A percentile compares a stretch with the other conserved stretches of the same genome.
phyloP scores from a whole-genome alignment of 768 basidiomycete species.

The Tricholoma saponaceum region DNA sequence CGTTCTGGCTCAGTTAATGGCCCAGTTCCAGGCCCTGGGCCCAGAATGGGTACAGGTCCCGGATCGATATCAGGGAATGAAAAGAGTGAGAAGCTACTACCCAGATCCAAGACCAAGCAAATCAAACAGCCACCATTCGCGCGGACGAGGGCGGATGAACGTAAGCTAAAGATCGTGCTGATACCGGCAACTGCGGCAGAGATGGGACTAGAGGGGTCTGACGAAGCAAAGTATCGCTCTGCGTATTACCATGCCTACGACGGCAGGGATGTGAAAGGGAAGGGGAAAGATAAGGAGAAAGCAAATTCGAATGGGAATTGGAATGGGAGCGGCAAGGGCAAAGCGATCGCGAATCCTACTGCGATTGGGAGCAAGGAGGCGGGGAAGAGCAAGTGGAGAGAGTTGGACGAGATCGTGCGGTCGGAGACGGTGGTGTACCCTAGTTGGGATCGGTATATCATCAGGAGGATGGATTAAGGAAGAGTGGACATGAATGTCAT shows the following conservation, averaged over 20 bases:
- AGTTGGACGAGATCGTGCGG: conserved; percentile 27
- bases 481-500: background rate
- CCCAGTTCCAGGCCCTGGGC: conserved; percentile 15
- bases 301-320: background rate
- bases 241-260: conserved; percentile 1
- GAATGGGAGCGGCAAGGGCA: conserved; percentile 16
- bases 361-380: conserved; percentile 16
- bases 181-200: conserved; percentile 38
- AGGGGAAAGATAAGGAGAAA: conserved; percentile 25
- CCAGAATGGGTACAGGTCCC: conserved; percentile 5
- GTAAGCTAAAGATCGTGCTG: conserved; percentile 48
- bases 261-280: conserved; percentile 12
- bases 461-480: conserved; percentile 33
- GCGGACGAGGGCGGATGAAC: conserved; percentile 45
- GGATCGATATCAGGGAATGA: conserved; percentile 29
- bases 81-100: conserved; percentile 27
- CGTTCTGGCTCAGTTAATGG: conserved; percentile 8
- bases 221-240: background rate
- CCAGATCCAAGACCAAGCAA: background rate
- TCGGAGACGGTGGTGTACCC: conserved; percentile 51
- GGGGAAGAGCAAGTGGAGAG: conserved; percentile 25
- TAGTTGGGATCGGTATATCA: conserved; percentile 62
- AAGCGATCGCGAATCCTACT: conserved; percentile 9
- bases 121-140: conserved; percentile 50
- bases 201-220: conserved; percentile 10